Evolutionary conservation across 2,329 filamentous ascomycete genomes (phyloP).

Genomic region (Lanzia echinophila): DNA sequence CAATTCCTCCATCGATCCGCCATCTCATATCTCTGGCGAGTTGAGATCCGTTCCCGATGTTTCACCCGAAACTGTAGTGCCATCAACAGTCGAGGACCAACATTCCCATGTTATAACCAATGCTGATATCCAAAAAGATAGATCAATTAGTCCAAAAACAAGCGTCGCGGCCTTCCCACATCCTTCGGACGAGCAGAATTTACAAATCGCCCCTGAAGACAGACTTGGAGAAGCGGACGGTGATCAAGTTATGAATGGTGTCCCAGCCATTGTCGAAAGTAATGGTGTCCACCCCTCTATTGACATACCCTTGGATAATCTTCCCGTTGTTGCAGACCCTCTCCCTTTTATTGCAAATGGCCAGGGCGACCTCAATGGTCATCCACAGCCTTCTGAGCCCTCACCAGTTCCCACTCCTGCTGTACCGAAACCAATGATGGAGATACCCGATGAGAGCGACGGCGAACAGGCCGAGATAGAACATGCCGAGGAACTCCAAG

Average conservation of each 20-base stretch:
- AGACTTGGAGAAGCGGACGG: not conserved
- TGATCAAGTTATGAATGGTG: not conserved
- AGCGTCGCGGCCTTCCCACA: not conserved
- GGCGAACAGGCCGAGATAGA: slow-evolving; percentile 15
- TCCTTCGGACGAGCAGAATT: not conserved
- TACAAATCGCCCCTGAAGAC: not conserved
- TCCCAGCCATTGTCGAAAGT: not conserved
- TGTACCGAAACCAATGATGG: slow-evolving; percentile 8
- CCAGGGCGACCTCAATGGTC: not conserved
- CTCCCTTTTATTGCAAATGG: no score
- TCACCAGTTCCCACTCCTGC: not conserved
- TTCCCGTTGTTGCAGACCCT: no score
- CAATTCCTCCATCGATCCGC: no score
- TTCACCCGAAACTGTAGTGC: no score
- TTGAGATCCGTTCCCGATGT: no score
- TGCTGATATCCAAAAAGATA: slow-evolving; percentile 1
- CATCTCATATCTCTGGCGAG: no score
- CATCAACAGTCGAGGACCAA: no score
- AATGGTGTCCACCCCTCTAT: not conserved
- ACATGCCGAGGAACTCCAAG: slow-evolving; percentile 18
- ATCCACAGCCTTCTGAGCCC: not conserved
- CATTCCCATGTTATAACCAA: slow-evolving; percentile 1
- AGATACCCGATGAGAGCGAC: slow-evolving; percentile 15
- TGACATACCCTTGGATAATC: no score
- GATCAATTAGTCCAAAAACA: slow-evolving; percentile 1